Evolutionary conservation across 768 basidiomycete genomes (phyloP).

Genomic region (Polyporus arcularius): DNA sequence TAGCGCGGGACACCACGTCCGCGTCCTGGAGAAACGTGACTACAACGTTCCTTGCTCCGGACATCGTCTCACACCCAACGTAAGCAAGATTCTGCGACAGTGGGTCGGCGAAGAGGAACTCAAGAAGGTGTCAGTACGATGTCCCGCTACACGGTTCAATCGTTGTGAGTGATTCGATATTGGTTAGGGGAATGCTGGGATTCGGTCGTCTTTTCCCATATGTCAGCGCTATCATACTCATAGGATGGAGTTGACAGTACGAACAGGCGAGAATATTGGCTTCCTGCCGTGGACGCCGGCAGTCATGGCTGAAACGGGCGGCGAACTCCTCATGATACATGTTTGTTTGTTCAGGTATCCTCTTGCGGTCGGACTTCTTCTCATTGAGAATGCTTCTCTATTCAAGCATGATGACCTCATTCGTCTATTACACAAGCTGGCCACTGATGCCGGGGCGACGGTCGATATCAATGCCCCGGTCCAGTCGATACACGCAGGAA

Average conservation of each 20-base stretch:
- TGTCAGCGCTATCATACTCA: no score
- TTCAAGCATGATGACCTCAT: slow-evolving; percentile 55
- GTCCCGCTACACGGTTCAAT: slow-evolving; percentile 34
- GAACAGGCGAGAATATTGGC: slow-evolving; percentile 40
- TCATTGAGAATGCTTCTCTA: not conserved
- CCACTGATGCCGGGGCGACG: slow-evolving; percentile 47
- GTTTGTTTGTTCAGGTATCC: slow-evolving; percentile 32
- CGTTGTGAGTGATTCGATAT: slow-evolving; percentile 31
- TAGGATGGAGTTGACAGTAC: not conserved
- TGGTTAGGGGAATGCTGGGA: no score
- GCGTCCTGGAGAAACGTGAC: slow-evolving; percentile 52
- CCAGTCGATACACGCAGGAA: slow-evolving; percentile 22
- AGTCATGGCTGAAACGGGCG: slow-evolving; percentile 49
- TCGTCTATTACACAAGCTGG: slow-evolving; percentile 46
- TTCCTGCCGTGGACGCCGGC: slow-evolving; percentile 49
- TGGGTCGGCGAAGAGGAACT: slow-evolving; percentile 56
- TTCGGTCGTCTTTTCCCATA: not conserved
- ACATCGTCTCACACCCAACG: slow-evolving; percentile 56
- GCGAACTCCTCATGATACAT: slow-evolving; percentile 50
- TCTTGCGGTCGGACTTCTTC: not conserved
- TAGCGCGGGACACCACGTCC: slow-evolving; percentile 59
- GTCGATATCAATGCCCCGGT: slow-evolving; percentile 35
- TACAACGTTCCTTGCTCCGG: slow-evolving; percentile 39
- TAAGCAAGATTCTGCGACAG: slow-evolving; percentile 53
- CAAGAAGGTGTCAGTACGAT: slow-evolving; percentile 36